Percentiles rank a stretch among this genome's conserved stretches.
Conservation (phyloP, 768 basidiomycete species). For the Naematelia encephala region DNA sequence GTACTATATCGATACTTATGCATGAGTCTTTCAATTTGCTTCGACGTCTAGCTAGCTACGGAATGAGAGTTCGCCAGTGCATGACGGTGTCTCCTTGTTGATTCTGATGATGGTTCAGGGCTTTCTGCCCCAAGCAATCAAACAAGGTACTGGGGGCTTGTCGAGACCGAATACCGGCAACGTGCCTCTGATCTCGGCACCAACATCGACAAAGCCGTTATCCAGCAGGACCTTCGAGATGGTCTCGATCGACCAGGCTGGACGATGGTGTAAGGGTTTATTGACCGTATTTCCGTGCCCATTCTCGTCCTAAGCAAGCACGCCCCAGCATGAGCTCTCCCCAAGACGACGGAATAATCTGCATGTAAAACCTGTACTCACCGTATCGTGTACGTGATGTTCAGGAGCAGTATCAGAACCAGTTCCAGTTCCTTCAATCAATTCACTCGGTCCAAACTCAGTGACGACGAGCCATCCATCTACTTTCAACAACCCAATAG, state of each 20-base stretch:
- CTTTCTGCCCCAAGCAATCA: constrained; percentile 26
- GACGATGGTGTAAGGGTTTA: constrained; percentile 22
- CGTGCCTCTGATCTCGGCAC: constrained; percentile 27
- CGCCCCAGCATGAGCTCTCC: no score
- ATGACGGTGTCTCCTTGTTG: neutral
- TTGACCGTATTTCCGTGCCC: constrained; percentile 15
- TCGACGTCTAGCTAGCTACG: neutral
- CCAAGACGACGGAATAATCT: no score
- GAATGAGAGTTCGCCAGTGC: no score
- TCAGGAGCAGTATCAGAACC: no score
- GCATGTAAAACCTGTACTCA: neutral
- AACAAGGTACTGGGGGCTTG: constrained; percentile 21
- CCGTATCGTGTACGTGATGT: no score
- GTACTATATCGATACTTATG: neutral
- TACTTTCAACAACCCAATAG: constrained; percentile 16
- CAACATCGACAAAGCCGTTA: constrained; percentile 25
- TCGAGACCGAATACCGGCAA: constrained; percentile 25
- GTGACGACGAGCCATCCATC: constrained; percentile 37
- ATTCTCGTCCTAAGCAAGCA: no score
- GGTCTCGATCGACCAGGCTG: constrained; percentile 12
- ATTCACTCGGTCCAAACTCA: constrained; percentile 36
- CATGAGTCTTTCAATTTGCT: constrained; percentile 1
- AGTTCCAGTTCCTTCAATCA: no score
- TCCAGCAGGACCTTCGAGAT: constrained; percentile 16
- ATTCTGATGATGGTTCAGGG: no score